A percentile compares a stretch with the other conserved stretches of the same genome.
Evolutionary conservation across 2,329 filamentous ascomycete genomes (phyloP).

Genomic region (Claviceps arundinis): DNA sequence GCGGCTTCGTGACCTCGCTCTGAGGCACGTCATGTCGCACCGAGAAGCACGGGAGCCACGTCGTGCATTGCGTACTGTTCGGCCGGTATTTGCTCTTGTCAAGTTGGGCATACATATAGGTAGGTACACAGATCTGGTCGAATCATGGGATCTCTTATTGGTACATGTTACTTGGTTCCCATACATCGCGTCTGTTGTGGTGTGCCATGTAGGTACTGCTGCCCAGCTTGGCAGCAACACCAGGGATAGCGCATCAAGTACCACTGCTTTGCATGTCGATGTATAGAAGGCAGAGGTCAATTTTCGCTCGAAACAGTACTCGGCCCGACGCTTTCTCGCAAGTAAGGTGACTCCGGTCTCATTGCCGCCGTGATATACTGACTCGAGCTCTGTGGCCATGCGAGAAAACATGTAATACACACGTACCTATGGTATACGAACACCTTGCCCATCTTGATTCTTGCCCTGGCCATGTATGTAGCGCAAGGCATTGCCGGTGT

Average conservation of each 20-base stretch:
- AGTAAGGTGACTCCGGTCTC: neutral
- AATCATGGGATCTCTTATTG: too few relatives aligned
- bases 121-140: too few relatives aligned
- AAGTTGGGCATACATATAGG: too few relatives aligned
- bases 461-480: neutral
- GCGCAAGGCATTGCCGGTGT: neutral
- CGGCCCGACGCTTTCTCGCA: neutral
- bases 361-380: neutral
- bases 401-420: neutral
- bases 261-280: neutral
- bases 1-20: too few relatives aligned
- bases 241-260: neutral
- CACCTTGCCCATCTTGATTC: neutral
- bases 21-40: too few relatives aligned
- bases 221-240: neutral
- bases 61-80: too few relatives aligned
- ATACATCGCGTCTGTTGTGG: too few relatives aligned
- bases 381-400: neutral
- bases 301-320: neutral
- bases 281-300: neutral
- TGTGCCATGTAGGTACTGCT: neutral
- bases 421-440: neutral
- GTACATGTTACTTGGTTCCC: too few relatives aligned
- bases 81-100: too few relatives aligned
- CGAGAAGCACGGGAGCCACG: too few relatives aligned